These are phyloP conservation scores for Baudoinia panamericana DNA, from an alignment of 495 filamentous ascomycete species.

Conservation along the genomic window DNA sequence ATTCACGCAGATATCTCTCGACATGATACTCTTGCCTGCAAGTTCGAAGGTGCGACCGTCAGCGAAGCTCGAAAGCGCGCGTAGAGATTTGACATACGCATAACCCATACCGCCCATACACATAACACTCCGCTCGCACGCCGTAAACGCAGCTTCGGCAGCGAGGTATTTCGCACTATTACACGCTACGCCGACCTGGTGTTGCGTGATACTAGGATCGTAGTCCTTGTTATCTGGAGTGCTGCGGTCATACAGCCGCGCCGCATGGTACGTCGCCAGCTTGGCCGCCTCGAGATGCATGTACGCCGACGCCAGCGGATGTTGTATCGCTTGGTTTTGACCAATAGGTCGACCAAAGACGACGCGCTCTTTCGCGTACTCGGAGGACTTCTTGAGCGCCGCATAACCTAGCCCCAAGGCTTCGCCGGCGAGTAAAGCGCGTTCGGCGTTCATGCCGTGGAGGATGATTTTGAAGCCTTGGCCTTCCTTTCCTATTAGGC, in stretches of 20 bases:
- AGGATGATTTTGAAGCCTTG: conserved; percentile 66
- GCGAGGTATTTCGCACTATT: conserved; percentile 71
- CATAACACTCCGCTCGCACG: conserved; percentile 47
- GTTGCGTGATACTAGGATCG: conserved; percentile 43
- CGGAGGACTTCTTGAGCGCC: conserved; percentile 47
- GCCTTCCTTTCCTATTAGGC: conserved; percentile 54
- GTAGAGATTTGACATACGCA: no score
- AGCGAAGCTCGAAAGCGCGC: no score
- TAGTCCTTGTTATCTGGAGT: conserved; percentile 21
- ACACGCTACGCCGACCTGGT: conserved; percentile 56
- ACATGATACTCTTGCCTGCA: conserved; percentile 78
- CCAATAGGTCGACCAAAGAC: conserved; percentile 63
- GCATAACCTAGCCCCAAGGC: conserved; percentile 65
- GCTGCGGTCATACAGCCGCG: conserved; percentile 53
- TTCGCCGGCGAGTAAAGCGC: conserved; percentile 64
- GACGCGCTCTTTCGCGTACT: conserved; percentile 53
- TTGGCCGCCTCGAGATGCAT: conserved; percentile 75
- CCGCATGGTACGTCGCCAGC: conserved; percentile 64
- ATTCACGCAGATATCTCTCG: conserved; percentile 62
- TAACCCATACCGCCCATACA: conserved; percentile 67
- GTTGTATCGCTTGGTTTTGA: conserved; percentile 60
- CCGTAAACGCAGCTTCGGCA: conserved; percentile 62
- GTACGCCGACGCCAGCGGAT: conserved; percentile 60
- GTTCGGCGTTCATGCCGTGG: conserved; percentile 76
- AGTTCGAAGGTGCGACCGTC: no score